Evolutionary conservation across 495 filamentous ascomycete species (phyloP), one percentile per base, ranked within the genome.

Genomic region (Penicillium malachiteum): DNA sequence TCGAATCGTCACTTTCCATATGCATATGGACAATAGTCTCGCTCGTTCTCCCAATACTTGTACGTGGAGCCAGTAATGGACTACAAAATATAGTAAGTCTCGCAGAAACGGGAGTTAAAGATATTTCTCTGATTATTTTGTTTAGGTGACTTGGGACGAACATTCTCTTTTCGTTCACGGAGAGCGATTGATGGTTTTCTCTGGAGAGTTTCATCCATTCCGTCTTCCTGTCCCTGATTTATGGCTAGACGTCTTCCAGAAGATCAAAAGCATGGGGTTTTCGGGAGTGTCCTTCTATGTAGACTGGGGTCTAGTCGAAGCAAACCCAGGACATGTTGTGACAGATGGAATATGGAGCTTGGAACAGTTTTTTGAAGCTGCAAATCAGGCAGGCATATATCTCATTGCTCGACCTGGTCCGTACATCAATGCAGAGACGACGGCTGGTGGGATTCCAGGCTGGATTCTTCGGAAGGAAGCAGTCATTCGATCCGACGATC

Each of bases 171-270:
- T 84, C 55, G 74, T 91, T 17, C 69, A 77, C 40, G 86, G 87
- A 32, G 80, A 87, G 61, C 78, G 87, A 6, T 60, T 89, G 17
- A 75, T 89, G 66, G 71, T 91, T 34, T 87, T 83, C 60, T 81
- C 78, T 42, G 87, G 84, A 14, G 87, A 91, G 67, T 79, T 88
- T 42, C 87, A 89, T 59, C 86, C 85, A 3, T 88, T 81, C 63
- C 68, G 79, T 30, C 78, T 91, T 7, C 88, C 88, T 1, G 86
- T 89, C 3, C 80, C 85, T 0, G 76, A 77, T 31, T 76, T 90
- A 3, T 89, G 82, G 79, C 76, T 86, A 21, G 88, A 91, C 60
- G 71, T 90, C n/a, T 85, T 92, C 58, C 82, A 90, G 62, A 91
- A 92, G 64, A 79, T 88, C 57, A 87, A 81, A 62, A 82, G 84